Percentiles rank a stretch among this genome's conserved stretches.
Conservation (phyloP, 2,329 filamentous ascomycete species). For the Elsinoe batatas region DNA sequence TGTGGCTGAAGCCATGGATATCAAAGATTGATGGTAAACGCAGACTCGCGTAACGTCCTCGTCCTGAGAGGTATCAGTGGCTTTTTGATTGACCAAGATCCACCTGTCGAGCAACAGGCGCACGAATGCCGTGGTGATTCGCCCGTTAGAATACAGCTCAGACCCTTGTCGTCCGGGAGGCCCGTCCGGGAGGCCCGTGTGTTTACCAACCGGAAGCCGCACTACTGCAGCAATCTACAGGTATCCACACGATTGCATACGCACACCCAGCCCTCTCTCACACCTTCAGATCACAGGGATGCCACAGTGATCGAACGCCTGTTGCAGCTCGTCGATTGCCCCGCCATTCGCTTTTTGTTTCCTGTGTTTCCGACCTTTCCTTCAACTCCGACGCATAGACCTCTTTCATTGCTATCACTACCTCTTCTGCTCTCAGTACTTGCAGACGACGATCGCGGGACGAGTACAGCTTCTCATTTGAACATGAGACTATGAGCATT, state of each 20-base stretch:
- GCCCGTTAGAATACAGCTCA: neutral
- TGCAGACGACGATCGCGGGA: constrained; percentile 1
- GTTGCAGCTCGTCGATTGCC: constrained; percentile 5
- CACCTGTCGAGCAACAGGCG: neutral
- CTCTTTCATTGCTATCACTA: neutral
- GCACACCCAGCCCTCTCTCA: constrained; percentile 4
- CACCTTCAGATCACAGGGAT: constrained; percentile 3
- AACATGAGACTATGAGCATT: constrained; percentile 7
- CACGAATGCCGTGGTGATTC: neutral
- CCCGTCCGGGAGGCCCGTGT: neutral
- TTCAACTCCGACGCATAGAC: neutral
- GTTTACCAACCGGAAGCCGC: neutral
- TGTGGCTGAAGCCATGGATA: neutral
- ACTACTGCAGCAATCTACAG: too few species aligned
- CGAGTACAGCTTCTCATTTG: constrained; percentile 1
- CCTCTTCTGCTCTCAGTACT: neutral
- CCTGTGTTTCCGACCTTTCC: neutral
- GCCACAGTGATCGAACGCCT: constrained; percentile 6
- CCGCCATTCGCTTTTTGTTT: constrained; percentile 8
- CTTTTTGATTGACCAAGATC: constrained; percentile 7
- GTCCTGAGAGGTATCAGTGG: too few species aligned
- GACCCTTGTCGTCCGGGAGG: neutral
- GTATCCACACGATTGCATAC: neutral
- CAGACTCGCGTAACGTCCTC: constrained; percentile 7
- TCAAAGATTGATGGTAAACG: constrained; percentile 6